These are phyloP conservation scores for Tricholoma bakamatsutake DNA, from an alignment of 768 basidiomycete genomes.

Conservation along the genomic window DNA sequence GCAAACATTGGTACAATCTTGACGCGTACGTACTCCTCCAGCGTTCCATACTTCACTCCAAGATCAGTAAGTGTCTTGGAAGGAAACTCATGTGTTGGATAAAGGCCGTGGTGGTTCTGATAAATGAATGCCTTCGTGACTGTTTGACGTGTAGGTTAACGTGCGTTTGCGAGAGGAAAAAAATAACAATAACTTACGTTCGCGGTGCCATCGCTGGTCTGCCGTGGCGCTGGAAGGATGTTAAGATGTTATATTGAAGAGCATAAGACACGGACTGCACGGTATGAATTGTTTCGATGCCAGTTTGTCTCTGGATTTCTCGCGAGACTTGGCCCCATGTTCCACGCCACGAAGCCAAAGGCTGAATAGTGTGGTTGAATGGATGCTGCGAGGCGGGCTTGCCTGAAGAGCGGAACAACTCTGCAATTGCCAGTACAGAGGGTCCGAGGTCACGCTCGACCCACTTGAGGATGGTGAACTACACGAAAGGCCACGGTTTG, in stretches of 20 bases:
- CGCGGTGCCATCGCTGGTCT: constrained; percentile 4
- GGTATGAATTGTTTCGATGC: constrained; percentile 6
- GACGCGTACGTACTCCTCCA: constrained; percentile 10
- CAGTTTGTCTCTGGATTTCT: constrained; percentile 13
- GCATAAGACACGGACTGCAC: constrained; percentile 3
- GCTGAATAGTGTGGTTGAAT: constrained; percentile 4
- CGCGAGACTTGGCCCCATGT: constrained; percentile 5
- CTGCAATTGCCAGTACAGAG: too few species aligned
- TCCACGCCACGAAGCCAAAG: constrained; percentile 9
- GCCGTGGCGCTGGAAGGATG: too few species aligned
- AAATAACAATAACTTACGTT: constrained; percentile 2
- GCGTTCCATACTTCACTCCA: constrained; percentile 9
- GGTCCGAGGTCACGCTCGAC: too few species aligned
- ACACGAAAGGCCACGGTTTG: too few species aligned
- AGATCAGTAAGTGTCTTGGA: constrained; percentile 3
- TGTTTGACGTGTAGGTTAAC: not conserved
- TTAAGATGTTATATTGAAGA: not conserved
- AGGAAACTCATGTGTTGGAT: constrained; percentile 5
- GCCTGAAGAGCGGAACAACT: too few species aligned
- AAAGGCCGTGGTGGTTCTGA: constrained; percentile 4
- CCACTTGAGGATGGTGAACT: too few species aligned
- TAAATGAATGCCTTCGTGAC: constrained; percentile 12
- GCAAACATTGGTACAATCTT: constrained; percentile 9
- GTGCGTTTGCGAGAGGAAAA: too few species aligned
- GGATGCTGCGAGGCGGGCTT: too few species aligned